phyloP scores from a whole-genome alignment of 805 yeast genomes.

The Sugiyamaella smithiae region DNA sequence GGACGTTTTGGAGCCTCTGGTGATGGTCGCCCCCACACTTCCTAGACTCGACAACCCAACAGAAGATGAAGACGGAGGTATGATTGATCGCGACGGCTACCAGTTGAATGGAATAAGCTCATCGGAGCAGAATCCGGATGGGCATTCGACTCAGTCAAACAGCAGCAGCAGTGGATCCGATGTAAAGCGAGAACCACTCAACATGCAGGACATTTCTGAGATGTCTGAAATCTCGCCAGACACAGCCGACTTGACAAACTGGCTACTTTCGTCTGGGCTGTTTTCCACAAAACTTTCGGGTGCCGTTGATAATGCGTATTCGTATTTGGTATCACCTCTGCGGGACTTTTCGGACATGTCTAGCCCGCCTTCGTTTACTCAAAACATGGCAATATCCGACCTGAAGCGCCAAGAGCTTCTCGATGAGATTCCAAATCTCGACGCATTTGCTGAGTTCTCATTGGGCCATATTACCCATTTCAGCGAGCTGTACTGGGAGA shows the following conservation, averaged over 20 bases:
- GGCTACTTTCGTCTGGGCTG: constrained; percentile 15
- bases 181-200: neutral
- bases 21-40: neutral
- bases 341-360: constrained; percentile 24
- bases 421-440: constrained; percentile 29
- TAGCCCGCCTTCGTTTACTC: constrained; percentile 35
- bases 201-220: neutral
- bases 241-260: constrained; percentile 17
- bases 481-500: constrained; percentile 49
- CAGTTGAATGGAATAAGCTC: neutral
- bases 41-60: neutral
- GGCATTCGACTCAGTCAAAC: neutral
- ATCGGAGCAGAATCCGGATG: neutral
- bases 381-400: constrained; percentile 34
- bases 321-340: constrained; percentile 4
- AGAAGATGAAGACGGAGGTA: neutral
- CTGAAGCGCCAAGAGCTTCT: constrained; percentile 27
- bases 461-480: constrained; percentile 16
- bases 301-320: constrained; percentile 4
- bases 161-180: neutral
- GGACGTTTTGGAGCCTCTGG: constrained; percentile 2
- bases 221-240: constrained; percentile 12
- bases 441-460: constrained; percentile 28
- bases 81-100: neutral
- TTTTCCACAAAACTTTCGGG: neutral